Evolutionary conservation across 129 eudicot species (phyloP).

Genomic region (Artemisia argyi): DNA sequence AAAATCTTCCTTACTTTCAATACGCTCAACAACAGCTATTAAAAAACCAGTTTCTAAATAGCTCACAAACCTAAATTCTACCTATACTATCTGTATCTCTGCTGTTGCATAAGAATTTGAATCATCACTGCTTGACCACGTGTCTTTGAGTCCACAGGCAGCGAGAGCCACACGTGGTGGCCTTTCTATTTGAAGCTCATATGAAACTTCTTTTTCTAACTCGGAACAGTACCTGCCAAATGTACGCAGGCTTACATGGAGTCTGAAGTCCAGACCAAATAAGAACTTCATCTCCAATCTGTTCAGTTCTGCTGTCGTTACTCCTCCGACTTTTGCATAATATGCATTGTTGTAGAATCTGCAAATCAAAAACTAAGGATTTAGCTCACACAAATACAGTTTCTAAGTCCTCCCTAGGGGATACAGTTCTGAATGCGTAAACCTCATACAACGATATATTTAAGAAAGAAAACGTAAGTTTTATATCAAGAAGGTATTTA

Average conservation of each 20-base stretch:
- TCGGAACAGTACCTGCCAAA: conserved; percentile 52
- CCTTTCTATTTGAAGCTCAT: conserved; percentile 33
- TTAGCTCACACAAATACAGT: neutral
- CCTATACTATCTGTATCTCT: conserved; percentile 27
- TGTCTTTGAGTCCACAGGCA: conserved; percentile 28
- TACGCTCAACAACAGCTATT: conserved; percentile 6
- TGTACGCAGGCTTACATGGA: conserved; percentile 50
- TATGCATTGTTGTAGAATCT: conserved; percentile 67
- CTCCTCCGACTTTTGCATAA: conserved; percentile 85
- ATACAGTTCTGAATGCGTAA: no score
- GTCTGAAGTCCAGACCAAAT: conserved; percentile 46
- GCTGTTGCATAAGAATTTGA: conserved; percentile 29
- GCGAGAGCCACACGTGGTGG: conserved; percentile 26
- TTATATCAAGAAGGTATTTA: no score
- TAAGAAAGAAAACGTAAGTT: no score
- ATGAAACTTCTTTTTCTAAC: conserved; percentile 35
- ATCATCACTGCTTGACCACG: conserved; percentile 34
- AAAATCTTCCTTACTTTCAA: neutral
- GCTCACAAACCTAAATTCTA: conserved; percentile 10
- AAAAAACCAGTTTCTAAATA: neutral
- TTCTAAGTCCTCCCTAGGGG: no score
- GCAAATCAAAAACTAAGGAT: neutral
- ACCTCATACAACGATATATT: no score
- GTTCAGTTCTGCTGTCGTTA: conserved; percentile 66
- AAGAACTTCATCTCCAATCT: conserved; percentile 56